Base-by-base conservation (phyloP, 2,329 filamentous ascomycete species). In the Botryosphaeria dothidea region DNA sequence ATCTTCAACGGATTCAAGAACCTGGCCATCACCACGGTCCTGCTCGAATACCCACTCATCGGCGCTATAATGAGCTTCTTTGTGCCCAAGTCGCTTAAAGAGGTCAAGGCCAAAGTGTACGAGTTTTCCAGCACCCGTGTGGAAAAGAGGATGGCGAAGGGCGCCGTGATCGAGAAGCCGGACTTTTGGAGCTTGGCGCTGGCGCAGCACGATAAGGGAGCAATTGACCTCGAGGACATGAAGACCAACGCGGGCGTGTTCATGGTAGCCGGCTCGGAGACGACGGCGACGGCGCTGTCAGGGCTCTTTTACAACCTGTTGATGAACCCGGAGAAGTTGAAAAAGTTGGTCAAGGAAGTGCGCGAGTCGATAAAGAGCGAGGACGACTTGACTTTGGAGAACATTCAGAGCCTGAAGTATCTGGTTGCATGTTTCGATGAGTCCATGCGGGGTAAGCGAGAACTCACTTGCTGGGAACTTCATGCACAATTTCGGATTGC, bases 181-280 rank as follows among this genome's bases (percentile, higher is more conserved):
- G 62, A 82, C 66, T 74, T 83, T 31, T 78, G 79, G 74, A 72
- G 74, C n/a, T 72, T 78, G 19, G 74, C n/a, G n/a, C n/a, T n/a
- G 3, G 69, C 75, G 56, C 15, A 45, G 43, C 65, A 54, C 1
- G 77, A 83, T 54, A 73, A 21, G 7, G 23, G 23, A 31, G 27
- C 15, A 5, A 15, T 57, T 19, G 51, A 25, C 7, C 8, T 31
- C 17, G 15, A 8, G 17, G 51, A 64, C n/a, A 79, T 83, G 71
- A 71, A 80, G n/a, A 64, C 73, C 0, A 81, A 79, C 58, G 69
- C 75, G 0, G 66, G 68, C 2, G 23, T 79, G 0, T 72, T 82
- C 34, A 80, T 82, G 67, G 63, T 79, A 4, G 81, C 79, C 1
- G 81, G 80, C 1, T 78, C 76, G 15, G 81, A 83, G 66, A 82